Evolutionary conservation across 2,329 filamentous ascomycete species (phyloP), one percentile per base, ranked within the genome.

Genomic region (Didymellaceae sp.): DNA sequence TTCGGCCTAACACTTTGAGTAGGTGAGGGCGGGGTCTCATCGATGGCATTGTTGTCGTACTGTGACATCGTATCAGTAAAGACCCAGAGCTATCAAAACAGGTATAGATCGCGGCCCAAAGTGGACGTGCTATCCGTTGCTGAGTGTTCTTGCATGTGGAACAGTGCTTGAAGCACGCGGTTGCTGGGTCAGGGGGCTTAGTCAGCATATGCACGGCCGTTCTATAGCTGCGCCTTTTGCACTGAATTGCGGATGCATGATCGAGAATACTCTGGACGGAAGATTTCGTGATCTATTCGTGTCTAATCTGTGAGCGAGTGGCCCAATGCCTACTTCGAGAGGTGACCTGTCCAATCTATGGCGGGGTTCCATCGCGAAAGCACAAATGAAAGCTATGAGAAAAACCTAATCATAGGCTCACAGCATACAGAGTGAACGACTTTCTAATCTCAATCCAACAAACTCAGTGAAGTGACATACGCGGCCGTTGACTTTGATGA

Each of bases 341-440:
- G 54, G 39, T 28, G 47, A 43, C 45, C 49, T 44, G 47, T 52
- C 48, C 57, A 59, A 48, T 46, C 44, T 34, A 43, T 35, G 32
- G 45, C 52, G 57, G 59, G 59, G 65, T 56, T 57, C 49, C 52
- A 48, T 64, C 54, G 58, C 60, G 54, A 65, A 66, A 67, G 58
- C 57, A 65, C 55, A 62, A 59, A 52, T 42, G 53, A 55, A 55
- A 49, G 45, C 39, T 47, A 37, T 41, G 33, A 46, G 24, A 25
- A 35, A 35, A 37, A 37, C 38, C 48, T 52, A 38, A 35, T 34
- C 33, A 18, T 20, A 45, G 33, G 37, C 48, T 51, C 42, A 48
- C 41, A 42, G 42, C 42, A 52, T 48, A 34, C 20, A 51, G 39
- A 33, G 43, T 30, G 48, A 46, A 48, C 40, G 28, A 45, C 40